These are phyloP conservation scores for Coniella vitis DNA, from an alignment of 2,329 filamentous ascomycete genomes.

Conservation along the genomic window DNA sequence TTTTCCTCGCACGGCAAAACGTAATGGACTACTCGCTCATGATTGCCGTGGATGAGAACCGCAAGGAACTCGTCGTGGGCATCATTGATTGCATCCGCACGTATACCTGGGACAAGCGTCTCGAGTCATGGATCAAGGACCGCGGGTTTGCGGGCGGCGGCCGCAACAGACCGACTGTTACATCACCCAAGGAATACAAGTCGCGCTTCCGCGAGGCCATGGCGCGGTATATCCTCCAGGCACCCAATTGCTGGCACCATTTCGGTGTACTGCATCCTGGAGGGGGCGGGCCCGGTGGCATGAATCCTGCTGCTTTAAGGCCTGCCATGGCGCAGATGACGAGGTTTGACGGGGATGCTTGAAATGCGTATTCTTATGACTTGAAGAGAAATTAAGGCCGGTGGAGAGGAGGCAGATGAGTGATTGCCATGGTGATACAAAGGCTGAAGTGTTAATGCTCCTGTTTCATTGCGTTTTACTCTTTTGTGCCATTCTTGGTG, in stretches of 20 bases:
- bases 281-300: slow-evolving; percentile 3
- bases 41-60: slow-evolving; percentile 89
- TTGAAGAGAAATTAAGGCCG: background rate
- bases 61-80: slow-evolving; percentile 88
- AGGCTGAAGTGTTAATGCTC: no score
- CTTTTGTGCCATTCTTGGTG: no score
- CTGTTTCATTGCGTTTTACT: no score
- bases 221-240: slow-evolving; percentile 72
- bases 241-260: slow-evolving; percentile 70
- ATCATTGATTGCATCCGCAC: slow-evolving; percentile 98
- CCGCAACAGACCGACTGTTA: slow-evolving; percentile 85
- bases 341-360: slow-evolving; percentile 1
- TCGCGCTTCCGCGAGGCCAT: slow-evolving; percentile 93
- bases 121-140: slow-evolving; percentile 99
- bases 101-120: slow-evolving; percentile 98
- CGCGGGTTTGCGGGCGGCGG: slow-evolving; percentile 73
- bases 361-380: background rate
- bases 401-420: no score
- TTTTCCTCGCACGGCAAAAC: slow-evolving; percentile 89
- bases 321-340: slow-evolving; percentile 2
- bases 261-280: slow-evolving; percentile 38
- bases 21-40: slow-evolving; percentile 99
- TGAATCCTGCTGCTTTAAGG: background rate
- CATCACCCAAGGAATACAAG: slow-evolving; percentile 95
- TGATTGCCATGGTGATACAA: no score